Conservation (phyloP, 305 asterid species). For the Fraxinus sp. region DNA sequence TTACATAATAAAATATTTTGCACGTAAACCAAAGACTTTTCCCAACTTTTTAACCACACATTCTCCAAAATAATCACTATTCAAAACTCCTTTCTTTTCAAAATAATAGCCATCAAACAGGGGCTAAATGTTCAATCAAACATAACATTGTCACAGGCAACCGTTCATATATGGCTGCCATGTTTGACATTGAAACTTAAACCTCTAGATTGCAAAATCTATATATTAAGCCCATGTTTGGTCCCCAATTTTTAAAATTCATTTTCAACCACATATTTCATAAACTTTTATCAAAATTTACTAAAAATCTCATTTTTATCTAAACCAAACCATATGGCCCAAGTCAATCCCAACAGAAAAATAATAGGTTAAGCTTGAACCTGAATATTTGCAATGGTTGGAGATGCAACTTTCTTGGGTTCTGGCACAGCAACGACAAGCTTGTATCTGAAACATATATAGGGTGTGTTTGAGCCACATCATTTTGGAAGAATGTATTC, state of each 20-base stretch:
- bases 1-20: too few species aligned
- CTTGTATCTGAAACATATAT: conserved; percentile 66
- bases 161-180: conserved; percentile 43
- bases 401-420: conserved; percentile 88
- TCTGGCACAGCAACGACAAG: conserved; percentile 63
- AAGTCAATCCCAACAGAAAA: conserved; percentile 19
- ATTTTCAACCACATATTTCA: background rate
- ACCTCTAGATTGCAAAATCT: background rate
- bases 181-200: conserved; percentile 28
- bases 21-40: background rate
- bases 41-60: background rate
- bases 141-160: background rate
- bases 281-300: background rate
- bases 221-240: background rate
- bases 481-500: too few species aligned
- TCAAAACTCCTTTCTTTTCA: background rate
- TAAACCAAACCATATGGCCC: background rate
- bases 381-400: conserved; percentile 84
- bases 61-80: background rate
- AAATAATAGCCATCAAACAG: background rate
- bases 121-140: background rate
- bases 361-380: conserved; percentile 35
- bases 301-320: background rate
- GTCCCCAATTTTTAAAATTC: background rate
- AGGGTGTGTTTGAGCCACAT: too few species aligned